Percentiles rank a stretch among this genome's conserved stretches.
phyloP scores from a whole-genome alignment of 768 basidiomycete genomes.

The Pleurotus cornucopiae region DNA sequence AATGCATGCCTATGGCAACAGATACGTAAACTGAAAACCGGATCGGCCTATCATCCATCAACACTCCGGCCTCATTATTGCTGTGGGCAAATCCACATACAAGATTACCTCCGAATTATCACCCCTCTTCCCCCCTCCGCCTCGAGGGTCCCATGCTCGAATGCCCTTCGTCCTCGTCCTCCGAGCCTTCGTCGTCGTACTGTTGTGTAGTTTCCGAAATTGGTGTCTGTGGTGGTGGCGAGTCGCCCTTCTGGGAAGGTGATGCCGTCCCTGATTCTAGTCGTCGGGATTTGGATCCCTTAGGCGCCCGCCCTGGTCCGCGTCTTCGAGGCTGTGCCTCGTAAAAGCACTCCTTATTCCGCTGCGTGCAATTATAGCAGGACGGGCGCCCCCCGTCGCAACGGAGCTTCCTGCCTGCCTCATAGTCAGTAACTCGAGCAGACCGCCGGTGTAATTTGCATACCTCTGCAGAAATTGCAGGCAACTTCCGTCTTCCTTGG shows the following conservation, averaged over 20 bases:
- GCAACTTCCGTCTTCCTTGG: conserved; percentile 58
- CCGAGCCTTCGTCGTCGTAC: conserved; percentile 29
- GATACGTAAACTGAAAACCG: conserved; percentile 35
- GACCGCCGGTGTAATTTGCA: conserved; percentile 9
- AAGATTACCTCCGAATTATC: not conserved
- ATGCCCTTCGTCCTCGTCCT: conserved; percentile 22
- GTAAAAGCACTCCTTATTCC: conserved; percentile 23
- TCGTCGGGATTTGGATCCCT: conserved; percentile 47
- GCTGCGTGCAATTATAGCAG: conserved; percentile 59
- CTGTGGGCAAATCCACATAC: conserved; percentile 2
- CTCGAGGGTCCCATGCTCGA: conserved; percentile 20
- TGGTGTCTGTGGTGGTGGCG: conserved; percentile 16
- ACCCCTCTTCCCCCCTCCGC: conserved; percentile 11
- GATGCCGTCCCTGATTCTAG: conserved; percentile 15
- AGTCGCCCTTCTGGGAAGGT: conserved; percentile 6
- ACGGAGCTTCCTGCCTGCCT: conserved; percentile 65
- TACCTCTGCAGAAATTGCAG: conserved; percentile 78
- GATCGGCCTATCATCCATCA: conserved; percentile 30
- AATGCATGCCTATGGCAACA: conserved; percentile 48
- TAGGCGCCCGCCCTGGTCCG: conserved; percentile 73
- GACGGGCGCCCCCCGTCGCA: conserved; percentile 65
- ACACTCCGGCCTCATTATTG: conserved; percentile 19
- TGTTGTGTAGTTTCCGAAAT: conserved; percentile 24
- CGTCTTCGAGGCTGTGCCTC: conserved; percentile 41
- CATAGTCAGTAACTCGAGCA: not conserved